Base-by-base conservation (phyloP, 768 basidiomycete species). In the Russula lepida region DNA sequence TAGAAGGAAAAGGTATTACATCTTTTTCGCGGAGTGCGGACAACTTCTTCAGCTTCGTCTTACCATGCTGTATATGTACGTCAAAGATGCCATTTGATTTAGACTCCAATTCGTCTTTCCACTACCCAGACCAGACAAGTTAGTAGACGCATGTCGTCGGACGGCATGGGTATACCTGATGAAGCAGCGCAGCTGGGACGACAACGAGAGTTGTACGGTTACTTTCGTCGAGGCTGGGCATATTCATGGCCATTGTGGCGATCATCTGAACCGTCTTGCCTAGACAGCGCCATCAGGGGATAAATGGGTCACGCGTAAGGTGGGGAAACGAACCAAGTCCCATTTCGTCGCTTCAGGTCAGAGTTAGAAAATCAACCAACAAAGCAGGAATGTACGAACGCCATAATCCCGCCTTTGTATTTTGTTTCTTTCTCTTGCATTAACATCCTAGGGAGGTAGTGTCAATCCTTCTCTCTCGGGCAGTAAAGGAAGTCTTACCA, bases 191-290 rank as follows among this genome's bases (percentile, higher is more conserved):
- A 0, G 88, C 81, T 1, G 88, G 89, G 2, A 89, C 88, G 21
- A 92, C 80, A 56, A 92, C 80, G 2, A 92, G 80, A 9, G 85
- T 91, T 0, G 82, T 82, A 49, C 78, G 78, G 56, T 73, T 47
- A 23, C 63, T 76, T 71, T 81, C 80, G 30, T 80, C 74, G 0
- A 70, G 66, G 0, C 69, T 68, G 0, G 88, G 83, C 67, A 77
- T 77, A 66, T 90, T 88, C 68, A 78, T 78, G 21, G 79, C 81
- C 82, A 92, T 89, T 0, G 83, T 82, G 3, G 89, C 89, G 50
- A 92, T 89, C 82, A 86, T 85, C 69, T 89, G 86, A 1, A 89
- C 83, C 8, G 86, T 88, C 73, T 89, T 87, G 3, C 83, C 82
- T 80, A 52, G 25, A 44, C 11, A 17, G 23, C 12, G 19, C 8